Conservation (phyloP, 2,329 filamentous ascomycete genomes). For the Beauveria rudraprayagi region DNA sequence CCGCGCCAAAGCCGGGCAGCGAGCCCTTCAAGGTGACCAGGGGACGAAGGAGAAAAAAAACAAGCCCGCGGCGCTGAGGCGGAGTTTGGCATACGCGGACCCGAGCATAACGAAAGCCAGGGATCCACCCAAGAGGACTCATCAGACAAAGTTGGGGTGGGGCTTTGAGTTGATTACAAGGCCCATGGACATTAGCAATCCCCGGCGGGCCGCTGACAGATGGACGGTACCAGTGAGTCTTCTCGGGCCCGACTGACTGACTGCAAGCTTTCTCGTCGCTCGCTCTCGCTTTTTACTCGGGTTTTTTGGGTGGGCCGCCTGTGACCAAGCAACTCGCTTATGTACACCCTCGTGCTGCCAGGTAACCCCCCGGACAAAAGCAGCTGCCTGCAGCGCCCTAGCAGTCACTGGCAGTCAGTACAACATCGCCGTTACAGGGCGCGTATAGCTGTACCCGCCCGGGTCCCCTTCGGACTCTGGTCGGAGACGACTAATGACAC, state of each 20-base stretch:
- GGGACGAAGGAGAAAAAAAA: background rate
- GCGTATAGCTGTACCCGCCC: background rate
- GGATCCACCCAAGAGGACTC: background rate
- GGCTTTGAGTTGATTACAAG: background rate
- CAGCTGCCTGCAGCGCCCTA: background rate
- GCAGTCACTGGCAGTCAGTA: too few species aligned
- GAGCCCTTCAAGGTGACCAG: background rate
- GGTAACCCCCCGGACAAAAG: background rate
- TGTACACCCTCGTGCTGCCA: too few species aligned
- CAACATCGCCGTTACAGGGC: background rate
- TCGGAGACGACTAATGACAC: background rate
- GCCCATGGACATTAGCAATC: conserved; percentile 11
- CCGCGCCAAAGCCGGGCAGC: background rate
- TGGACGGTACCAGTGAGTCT: background rate
- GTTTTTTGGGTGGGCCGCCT: background rate
- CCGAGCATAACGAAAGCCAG: conserved; percentile 18
- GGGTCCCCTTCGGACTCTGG: background rate
- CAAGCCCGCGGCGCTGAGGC: conserved; percentile 13
- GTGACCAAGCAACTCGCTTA: background rate
- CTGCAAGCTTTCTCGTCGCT: background rate
- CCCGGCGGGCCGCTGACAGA: conserved; percentile 10
- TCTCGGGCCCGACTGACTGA: too few species aligned
- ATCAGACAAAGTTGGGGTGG: background rate
- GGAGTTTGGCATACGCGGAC: conserved; percentile 26
- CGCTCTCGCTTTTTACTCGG: conserved; percentile 2